phyloP scores from a whole-genome alignment of 176 grass and related monocot genomes.

The Triticum aestivum region IWGSC_CS_RefSeq_v2.1 NC_057797.1:106576386-106576885 shows the following conservation, averaged over 20 bases:
- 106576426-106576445: neutral
- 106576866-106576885: too few relatives aligned
- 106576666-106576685: neutral
- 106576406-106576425: neutral
- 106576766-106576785: too few relatives aligned
- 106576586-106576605: neutral
- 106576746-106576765: too few relatives aligned
- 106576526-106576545: neutral
- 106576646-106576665: neutral
- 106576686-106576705: neutral
- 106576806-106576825: too few relatives aligned
- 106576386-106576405: neutral
- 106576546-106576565: slow-evolving; percentile 1
- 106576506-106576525: neutral
- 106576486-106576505: neutral
- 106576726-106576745: neutral
- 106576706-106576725: neutral
- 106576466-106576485: neutral
- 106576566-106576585: neutral
- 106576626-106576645: neutral
- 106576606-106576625: neutral
- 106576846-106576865: too few relatives aligned
- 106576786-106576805: too few relatives aligned
- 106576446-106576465: neutral
- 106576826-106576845: too few relatives aligned